Evolutionary conservation across 805 yeast genomes (phyloP).

Genomic region (Candida koratica): DNA sequence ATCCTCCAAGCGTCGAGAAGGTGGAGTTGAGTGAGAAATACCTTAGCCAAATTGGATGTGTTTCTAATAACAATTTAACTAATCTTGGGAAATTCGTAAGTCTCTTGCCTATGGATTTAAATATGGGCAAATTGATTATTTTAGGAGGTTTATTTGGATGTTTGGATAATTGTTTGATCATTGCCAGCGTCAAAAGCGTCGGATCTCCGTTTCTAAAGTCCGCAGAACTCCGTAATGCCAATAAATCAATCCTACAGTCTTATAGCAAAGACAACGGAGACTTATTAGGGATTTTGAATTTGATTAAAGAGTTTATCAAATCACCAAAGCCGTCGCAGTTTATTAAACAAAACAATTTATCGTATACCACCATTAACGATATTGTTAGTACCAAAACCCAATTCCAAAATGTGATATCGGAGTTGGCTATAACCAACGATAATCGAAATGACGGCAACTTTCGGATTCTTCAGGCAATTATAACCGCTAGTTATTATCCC

Average conservation of each 20-base stretch:
- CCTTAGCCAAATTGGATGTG: constrained; percentile 70
- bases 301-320: constrained; percentile 48
- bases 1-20: constrained; percentile 63
- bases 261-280: constrained; percentile 66
- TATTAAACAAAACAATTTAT: constrained; percentile 54
- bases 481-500: constrained; percentile 82
- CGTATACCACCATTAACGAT: constrained; percentile 63
- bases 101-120: constrained; percentile 79
- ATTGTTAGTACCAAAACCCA: constrained; percentile 69
- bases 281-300: constrained; percentile 59
- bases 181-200: constrained; percentile 72
- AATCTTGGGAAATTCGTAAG: constrained; percentile 78
- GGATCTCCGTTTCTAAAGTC: constrained; percentile 71
- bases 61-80: constrained; percentile 51
- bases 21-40: constrained; percentile 48
- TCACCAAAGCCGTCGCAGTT: constrained; percentile 24
- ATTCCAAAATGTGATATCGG: constrained; percentile 64
- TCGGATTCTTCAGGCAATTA: constrained; percentile 56
- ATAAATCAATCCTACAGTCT: constrained; percentile 43
- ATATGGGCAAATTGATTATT: constrained; percentile 76
- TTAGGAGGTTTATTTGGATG: constrained; percentile 82
- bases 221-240: constrained; percentile 59
- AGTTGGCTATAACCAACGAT: constrained; percentile 60
- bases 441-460: constrained; percentile 52
- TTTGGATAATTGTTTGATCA: constrained; percentile 67